Evolutionary conservation across 2,329 filamentous ascomycete genomes (phyloP), one percentile per base, ranked within the genome.

Genomic region (Nannizziopsis arthrosporioides): DNA sequence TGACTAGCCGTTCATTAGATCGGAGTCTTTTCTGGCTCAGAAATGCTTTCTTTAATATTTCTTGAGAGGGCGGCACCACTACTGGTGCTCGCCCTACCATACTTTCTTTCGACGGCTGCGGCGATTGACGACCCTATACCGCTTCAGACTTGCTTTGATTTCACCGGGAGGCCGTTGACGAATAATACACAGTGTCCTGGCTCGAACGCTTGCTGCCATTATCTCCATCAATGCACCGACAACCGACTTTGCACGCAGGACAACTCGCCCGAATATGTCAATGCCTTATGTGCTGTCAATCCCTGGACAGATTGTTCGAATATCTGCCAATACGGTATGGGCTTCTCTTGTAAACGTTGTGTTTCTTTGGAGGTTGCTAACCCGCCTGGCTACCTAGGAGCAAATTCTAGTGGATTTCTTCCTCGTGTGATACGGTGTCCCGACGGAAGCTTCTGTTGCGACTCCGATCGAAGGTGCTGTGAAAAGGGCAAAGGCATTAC

Each of bases 171-270:
- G 5, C 43, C 43, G 12, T 44, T 50, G 38, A 50, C 43, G 34
- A 50, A 50, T 18, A 50, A 50, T 37, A 50, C 48, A 14, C 48
- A 50, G 39, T 50, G 48, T 40, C 48, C 48, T 6, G 48, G 48
- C 18, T 50, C 48, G 44, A 50, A 50, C 27, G 48, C 48, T 12
- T 50, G 48, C 44, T 50, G 48, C 39, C 37, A 50, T 22, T 47
- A 50, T 14, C 37, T 47, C 11, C 48, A 50, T 14, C 48, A 50
- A n/a, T 50, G 48, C 22, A 50, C 44, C 31, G 39, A 34, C 3
- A 50, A 50, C 39, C 38, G 38, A 12, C 48, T 50, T 15, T 50
- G 48, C 38, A 47, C 48, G 11, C 48, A 50, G 38, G 44, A 47
- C 10, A 30, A 39, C 12, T 47, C 43, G 19, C 36, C 44, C 5